Conservation (phyloP, 129 eudicot species). For the Chrysanthemum lavandulifolium region DNA sequence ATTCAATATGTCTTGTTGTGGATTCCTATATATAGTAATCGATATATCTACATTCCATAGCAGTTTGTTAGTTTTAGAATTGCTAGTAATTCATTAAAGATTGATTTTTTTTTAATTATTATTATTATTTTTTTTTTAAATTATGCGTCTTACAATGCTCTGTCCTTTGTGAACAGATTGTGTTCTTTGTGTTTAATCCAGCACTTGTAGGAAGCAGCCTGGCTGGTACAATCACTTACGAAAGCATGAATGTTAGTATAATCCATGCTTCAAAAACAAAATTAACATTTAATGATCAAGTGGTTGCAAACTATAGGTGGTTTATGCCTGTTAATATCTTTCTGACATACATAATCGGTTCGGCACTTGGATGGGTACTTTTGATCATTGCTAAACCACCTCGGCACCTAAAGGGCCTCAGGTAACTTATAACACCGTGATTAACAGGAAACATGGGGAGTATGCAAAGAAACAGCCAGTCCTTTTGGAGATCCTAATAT, state of each 20-base stretch:
- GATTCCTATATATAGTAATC: neutral
- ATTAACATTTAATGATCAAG: neutral
- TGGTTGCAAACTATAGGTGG: constrained; percentile 52
- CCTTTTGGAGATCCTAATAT: constrained; percentile 76
- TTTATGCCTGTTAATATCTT: constrained; percentile 91
- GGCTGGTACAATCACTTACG: constrained; percentile 67
- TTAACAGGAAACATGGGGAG: constrained; percentile 77
- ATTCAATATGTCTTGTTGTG: too few relatives aligned
- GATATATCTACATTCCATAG: too few relatives aligned
- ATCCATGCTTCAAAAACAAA: neutral
- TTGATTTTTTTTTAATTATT: neutral
- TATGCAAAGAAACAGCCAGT: constrained; percentile 77
- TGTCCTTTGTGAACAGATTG: constrained; percentile 41
- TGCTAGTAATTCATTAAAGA: neutral
- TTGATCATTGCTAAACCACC: constrained; percentile 59
- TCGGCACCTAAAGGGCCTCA: constrained; percentile 66
- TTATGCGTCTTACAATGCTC: neutral
- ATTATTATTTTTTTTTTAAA: neutral
- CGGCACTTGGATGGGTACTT: constrained; percentile 76
- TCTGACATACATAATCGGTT: constrained; percentile 68
- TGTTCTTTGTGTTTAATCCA: constrained; percentile 80
- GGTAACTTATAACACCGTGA: constrained; percentile 37
- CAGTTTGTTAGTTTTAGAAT: too few relatives aligned
- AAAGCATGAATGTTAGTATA: constrained; percentile 62
- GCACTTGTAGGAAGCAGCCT: constrained; percentile 74